These are phyloP conservation scores for Sutorius australiensis DNA, from an alignment of 768 basidiomycete species.

Conservation along the genomic window DNA sequence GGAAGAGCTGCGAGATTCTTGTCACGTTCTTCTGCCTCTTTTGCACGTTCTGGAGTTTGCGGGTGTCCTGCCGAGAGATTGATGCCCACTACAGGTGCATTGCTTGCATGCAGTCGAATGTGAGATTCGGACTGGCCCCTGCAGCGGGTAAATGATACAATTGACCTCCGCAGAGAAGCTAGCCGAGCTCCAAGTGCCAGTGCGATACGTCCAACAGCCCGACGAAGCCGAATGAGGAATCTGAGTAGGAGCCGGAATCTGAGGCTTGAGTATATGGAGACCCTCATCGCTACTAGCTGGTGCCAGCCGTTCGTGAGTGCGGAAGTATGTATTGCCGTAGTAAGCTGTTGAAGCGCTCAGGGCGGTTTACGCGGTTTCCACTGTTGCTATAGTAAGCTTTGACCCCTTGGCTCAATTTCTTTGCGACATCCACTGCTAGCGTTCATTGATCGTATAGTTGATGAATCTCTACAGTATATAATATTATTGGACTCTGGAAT, in stretches of 20 bases:
- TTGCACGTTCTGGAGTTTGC: background rate
- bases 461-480: too few relatives aligned
- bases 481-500: too few relatives aligned
- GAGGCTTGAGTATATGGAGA: too few relatives aligned
- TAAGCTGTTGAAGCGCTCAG: too few relatives aligned
- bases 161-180: slow-evolving; percentile 2
- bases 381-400: too few relatives aligned
- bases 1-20: slow-evolving; percentile 4
- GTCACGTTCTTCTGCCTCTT: background rate
- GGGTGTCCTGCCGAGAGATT: background rate
- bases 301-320: too few relatives aligned
- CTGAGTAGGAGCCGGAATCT: slow-evolving; percentile 1
- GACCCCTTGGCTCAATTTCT: too few relatives aligned
- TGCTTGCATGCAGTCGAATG: background rate
- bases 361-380: too few relatives aligned
- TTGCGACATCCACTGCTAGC: too few relatives aligned
- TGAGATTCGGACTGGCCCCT: background rate
- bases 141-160: background rate
- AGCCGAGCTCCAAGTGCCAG: background rate
- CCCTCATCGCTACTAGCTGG: too few relatives aligned
- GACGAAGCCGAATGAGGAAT: slow-evolving; percentile 2
- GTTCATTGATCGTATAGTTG: too few relatives aligned
- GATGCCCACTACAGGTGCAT: background rate
- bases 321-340: too few relatives aligned
- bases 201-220: background rate